Percentiles rank a stretch among this genome's conserved stretches.
These are phyloP conservation scores for Rugosomyces carneus DNA, from an alignment of 1,284 basidiomycete genomes.

Conservation along the genomic window DNA sequence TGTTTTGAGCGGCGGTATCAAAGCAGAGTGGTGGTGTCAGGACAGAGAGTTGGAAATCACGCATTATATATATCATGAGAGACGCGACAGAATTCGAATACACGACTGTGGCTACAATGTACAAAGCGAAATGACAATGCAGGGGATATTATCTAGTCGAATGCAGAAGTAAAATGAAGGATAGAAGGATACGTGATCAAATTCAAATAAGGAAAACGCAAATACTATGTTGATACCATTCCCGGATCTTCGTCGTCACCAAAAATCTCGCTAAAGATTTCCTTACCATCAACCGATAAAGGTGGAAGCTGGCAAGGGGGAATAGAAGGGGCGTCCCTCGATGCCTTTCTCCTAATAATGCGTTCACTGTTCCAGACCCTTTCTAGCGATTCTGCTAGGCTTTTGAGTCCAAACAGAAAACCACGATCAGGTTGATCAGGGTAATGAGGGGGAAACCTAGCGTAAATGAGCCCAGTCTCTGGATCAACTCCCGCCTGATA, in stretches of 20 bases:
- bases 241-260: constrained; percentile 60
- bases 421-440: constrained; percentile 88
- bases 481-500: constrained; percentile 79
- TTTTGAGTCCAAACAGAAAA: constrained; percentile 89
- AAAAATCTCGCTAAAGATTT: constrained; percentile 74
- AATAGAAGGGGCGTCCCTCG: constrained; percentile 50
- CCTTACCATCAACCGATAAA: constrained; percentile 62
- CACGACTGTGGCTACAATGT: too few species aligned
- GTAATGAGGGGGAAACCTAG: constrained; percentile 90
- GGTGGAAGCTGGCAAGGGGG: constrained; percentile 50
- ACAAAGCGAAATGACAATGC: constrained; percentile 8
- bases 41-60: too few species aligned
- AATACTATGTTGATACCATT: constrained; percentile 57
- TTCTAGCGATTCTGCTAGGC: constrained; percentile 67
- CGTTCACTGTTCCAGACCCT: constrained; percentile 84
- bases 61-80: too few species aligned
- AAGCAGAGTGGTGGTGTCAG: too few species aligned
- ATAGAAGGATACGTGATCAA: neutral
- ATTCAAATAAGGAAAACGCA: neutral
- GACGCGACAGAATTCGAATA: too few species aligned
- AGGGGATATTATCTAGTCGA: constrained; percentile 14
- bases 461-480: constrained; percentile 73
- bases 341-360: constrained; percentile 55
- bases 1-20: too few species aligned
- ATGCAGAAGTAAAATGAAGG: constrained; percentile 6